These are phyloP conservation scores for Stagonosporopsis tanaceti DNA, from an alignment of 2,329 filamentous ascomycete species.

Conservation along the genomic window DNA sequence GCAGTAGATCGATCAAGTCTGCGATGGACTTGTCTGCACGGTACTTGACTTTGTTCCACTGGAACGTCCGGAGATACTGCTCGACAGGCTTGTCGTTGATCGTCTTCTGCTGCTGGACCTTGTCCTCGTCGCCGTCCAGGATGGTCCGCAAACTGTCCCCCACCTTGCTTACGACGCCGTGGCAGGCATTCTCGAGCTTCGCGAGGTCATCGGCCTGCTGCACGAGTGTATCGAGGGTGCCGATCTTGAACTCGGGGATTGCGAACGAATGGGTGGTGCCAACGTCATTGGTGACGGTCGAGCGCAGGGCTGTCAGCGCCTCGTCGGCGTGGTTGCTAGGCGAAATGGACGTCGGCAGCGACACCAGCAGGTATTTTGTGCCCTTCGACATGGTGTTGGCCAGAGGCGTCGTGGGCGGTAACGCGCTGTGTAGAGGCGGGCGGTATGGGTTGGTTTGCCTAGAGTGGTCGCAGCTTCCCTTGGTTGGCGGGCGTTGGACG, in stretches of 20 bases:
- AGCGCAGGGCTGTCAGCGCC: constrained; percentile 77
- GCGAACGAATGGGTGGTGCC: constrained; percentile 78
- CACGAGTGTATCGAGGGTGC: constrained; percentile 91
- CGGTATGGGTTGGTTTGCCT: constrained; percentile 30
- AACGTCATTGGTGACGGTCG: constrained; percentile 76
- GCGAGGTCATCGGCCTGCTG: constrained; percentile 94
- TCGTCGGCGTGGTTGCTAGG: constrained; percentile 82
- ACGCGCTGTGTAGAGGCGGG: constrained; percentile 23
- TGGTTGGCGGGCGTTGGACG: constrained; percentile 7
- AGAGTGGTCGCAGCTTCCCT: constrained; percentile 19
- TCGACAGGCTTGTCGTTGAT: constrained; percentile 98
- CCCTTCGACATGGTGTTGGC: constrained; percentile 53
- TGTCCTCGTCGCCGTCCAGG: constrained; percentile 83
- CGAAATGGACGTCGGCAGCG: constrained; percentile 86
- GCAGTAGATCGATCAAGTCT: constrained; percentile 85
- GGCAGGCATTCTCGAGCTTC: constrained; percentile 83
- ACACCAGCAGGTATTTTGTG: constrained; percentile 83
- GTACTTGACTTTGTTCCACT: constrained; percentile 98
- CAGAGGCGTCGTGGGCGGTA: constrained; percentile 19
- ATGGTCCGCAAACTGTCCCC: constrained; percentile 83
- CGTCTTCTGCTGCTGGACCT: constrained; percentile 84
- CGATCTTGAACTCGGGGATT: constrained; percentile 96
- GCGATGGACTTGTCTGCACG: constrained; percentile 87
- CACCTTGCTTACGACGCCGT: constrained; percentile 86
- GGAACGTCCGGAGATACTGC: constrained; percentile 86